phyloP scores from a whole-genome alignment of 768 basidiomycete species.

The Tulasnella sp. region DNA sequence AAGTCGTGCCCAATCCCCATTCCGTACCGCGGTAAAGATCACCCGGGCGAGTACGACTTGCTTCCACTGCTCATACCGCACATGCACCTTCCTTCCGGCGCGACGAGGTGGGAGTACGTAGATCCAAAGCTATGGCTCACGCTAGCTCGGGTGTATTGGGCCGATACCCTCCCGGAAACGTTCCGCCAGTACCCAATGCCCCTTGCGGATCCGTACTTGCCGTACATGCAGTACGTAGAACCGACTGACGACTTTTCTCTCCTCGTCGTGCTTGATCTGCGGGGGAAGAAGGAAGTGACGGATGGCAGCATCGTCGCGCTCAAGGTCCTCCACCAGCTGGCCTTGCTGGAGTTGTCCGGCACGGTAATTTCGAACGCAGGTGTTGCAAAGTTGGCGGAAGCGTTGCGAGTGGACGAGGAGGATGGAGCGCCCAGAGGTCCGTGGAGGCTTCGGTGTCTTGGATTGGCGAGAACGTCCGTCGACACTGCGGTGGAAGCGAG shows the following conservation, averaged over 20 bases:
- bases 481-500: constrained; percentile 32
- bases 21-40: not conserved
- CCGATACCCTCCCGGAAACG: constrained; percentile 35
- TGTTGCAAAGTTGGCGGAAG: constrained; percentile 40
- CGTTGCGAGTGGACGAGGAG: constrained; percentile 30
- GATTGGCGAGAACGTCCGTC: constrained; percentile 38
- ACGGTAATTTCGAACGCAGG: constrained; percentile 43
- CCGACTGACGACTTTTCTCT: constrained; percentile 48
- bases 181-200: constrained; percentile 36
- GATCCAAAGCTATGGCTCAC: constrained; percentile 55
- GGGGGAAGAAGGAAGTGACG: constrained; percentile 40
- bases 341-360: constrained; percentile 52
- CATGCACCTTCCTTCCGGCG: not conserved
- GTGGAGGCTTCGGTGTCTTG: constrained; percentile 48
- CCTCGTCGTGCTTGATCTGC: constrained; percentile 51
- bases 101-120: constrained; percentile 21
- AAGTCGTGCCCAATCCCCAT: not conserved
- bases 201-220: constrained; percentile 42
- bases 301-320: constrained; percentile 45
- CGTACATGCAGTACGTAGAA: constrained; percentile 45
- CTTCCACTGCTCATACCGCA: constrained; percentile 8
- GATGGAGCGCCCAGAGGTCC: constrained; percentile 31
- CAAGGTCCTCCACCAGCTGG: constrained; percentile 40
- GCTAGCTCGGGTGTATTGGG: constrained; percentile 45
- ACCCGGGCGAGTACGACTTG: not conserved